Conservation (phyloP, 2,329 filamentous ascomycete species). For the Gyromitra esculenta region DNA sequence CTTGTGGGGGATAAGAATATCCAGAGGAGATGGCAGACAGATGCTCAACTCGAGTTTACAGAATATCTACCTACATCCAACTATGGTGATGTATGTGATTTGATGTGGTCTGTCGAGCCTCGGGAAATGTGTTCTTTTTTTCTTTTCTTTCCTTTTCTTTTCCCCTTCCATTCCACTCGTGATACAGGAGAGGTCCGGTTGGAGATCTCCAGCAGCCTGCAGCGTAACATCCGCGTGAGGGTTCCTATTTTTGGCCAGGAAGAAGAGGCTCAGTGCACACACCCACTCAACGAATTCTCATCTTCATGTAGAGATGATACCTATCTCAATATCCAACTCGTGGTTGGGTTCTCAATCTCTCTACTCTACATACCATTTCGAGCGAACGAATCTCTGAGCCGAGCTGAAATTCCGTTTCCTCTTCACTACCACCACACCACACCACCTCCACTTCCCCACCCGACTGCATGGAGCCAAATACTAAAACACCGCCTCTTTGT, state of each 20-base stretch:
- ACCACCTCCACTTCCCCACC: neutral
- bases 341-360: neutral
- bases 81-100: neutral
- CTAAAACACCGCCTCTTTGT: slow-evolving; percentile 17
- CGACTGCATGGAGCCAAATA: neutral
- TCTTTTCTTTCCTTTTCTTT: neutral
- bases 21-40: slow-evolving; percentile 42
- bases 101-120: slow-evolving; percentile 19
- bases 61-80: slow-evolving; percentile 8
- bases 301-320: too few relatives aligned
- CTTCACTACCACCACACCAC: neutral
- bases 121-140: slow-evolving; percentile 48
- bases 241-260: slow-evolving; percentile 39
- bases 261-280: slow-evolving; percentile 33
- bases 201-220: slow-evolving; percentile 40
- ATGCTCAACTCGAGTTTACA: slow-evolving; percentile 35
- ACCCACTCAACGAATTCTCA: slow-evolving; percentile 31
- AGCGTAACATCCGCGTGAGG: slow-evolving; percentile 18
- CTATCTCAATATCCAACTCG: neutral
- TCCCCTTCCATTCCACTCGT: slow-evolving; percentile 3
- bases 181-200: slow-evolving; percentile 42
- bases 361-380: neutral
- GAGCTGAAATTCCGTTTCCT: slow-evolving; percentile 8
- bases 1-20: slow-evolving; percentile 46
- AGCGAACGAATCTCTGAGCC: slow-evolving; percentile 23